Base-by-base conservation (phyloP, 169 alveolate species). In the Cryptosporidium sp. region DNA sequence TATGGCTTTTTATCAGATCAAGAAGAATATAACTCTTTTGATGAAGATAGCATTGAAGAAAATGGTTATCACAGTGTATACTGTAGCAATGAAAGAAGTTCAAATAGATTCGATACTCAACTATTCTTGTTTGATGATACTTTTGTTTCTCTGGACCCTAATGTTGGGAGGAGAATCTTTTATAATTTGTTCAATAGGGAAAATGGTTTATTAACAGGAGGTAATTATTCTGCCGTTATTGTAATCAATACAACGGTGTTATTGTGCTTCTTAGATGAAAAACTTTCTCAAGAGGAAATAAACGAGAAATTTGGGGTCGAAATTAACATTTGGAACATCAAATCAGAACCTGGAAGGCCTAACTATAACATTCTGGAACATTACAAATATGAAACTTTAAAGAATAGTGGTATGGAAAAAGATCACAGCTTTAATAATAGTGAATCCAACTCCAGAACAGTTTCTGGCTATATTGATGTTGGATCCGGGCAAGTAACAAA, bases 1-100 rank as follows among this genome's bases (percentile, higher is more conserved):
- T 97, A 97, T 48, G 89, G 89, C 8, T 80, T 62, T 65, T 12
- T 80, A 12, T 61, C 89, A 1, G 89, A 80, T 18, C 12, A 5
- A 7, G 58, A 42, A 1, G 73, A 62, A 12, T 73, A 73, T 16
- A 73, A 73, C 45, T 8, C 3, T 53, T 33, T 73, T n/a, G 71
- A 35, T 4, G 67, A 61, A 21, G 16, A 68, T 9, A 1, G 2
- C 48, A 9, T 18, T 45, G 8, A 10, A 12, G 62, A 39, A n/a
- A 53, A 42, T 26, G 62, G 70, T 10, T 7, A 65, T 39, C 31
- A 35, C n/a, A 39, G 72, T n/a, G 8, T 33, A 2, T 33, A 33
- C 31, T 65, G 72, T 39, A 65, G 53, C 53, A 14, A 33, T 29
- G 53, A 65, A 31, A 26, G 52, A n/a, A 31, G 52, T 29, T n/a